These are phyloP conservation scores for Symbiodinium pilosum DNA, from an alignment of 73 alveolate genomes.

Conservation along the genomic window DNA sequence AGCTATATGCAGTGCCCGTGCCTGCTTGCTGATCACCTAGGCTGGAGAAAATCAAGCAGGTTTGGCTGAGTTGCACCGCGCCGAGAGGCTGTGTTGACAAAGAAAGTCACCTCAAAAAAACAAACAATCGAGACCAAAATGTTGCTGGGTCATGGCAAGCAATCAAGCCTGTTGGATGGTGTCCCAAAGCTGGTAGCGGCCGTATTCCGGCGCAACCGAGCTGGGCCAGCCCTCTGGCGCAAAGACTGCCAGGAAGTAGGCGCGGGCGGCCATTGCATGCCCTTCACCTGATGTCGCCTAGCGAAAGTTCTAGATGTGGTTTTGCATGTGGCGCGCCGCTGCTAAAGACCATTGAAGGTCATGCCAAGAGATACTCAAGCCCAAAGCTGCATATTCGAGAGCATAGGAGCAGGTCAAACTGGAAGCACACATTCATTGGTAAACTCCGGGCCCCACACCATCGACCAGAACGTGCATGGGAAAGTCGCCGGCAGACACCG, in stretches of 20 bases:
- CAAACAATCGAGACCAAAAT: no score
- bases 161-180: constrained; percentile 83
- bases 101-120: constrained; percentile 94
- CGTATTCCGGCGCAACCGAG: constrained; percentile 93
- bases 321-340: not conserved
- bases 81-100: constrained; percentile 68
- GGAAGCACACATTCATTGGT: no score
- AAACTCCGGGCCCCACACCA: not conserved
- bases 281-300: no score
- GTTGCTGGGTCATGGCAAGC: not conserved
- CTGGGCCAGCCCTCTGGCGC: constrained; percentile 94
- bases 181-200: constrained; percentile 95
- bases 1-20: not conserved
- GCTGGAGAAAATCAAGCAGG: not conserved
- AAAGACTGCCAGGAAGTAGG: constrained; percentile 51
- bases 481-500: constrained; percentile 52
- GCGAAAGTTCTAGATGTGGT: no score
- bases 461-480: constrained; percentile 69
- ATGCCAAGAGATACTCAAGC: no score
- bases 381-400: no score
- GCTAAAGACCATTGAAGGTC: not conserved
- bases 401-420: no score
- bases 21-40: constrained; percentile 93
- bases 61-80: not conserved
- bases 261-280: constrained; percentile 18